Evolutionary conservation across 2,329 filamentous ascomycete genomes (phyloP).

Genomic region (Rosellinia necatrix): DNA sequence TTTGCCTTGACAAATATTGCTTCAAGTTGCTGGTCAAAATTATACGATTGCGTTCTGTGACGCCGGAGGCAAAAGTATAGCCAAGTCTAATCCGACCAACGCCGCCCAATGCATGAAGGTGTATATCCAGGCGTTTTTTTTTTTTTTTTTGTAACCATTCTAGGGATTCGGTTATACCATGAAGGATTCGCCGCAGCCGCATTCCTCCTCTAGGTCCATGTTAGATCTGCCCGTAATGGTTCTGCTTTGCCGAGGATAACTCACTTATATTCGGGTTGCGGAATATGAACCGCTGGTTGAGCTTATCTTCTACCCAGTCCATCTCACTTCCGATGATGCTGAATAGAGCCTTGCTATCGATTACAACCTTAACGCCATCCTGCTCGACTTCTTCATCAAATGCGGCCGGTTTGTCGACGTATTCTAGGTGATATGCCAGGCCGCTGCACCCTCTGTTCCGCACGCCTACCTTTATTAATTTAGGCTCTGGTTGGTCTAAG

Average conservation of each 20-base stretch:
- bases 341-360: conserved; percentile 96
- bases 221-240: conserved; percentile 37
- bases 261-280: conserved; percentile 97
- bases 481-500: conserved; percentile 83
- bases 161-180: conserved; percentile 63
- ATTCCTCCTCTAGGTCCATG: conserved; percentile 78
- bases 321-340: conserved; percentile 99
- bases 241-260: conserved; percentile 45
- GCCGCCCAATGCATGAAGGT: conserved; percentile 36
- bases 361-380: conserved; percentile 92
- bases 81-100: conserved; percentile 28
- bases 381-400: conserved; percentile 96
- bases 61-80: conserved; percentile 1
- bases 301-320: conserved; percentile 97
- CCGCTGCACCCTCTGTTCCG: conserved; percentile 94
- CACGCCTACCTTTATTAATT: conserved; percentile 92
- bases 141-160: conserved; percentile 7
- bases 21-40: conserved; percentile 3
- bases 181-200: conserved; percentile 95
- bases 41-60: not conserved
- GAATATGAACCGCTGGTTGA: conserved; percentile 91
- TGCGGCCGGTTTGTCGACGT: conserved; percentile 83
- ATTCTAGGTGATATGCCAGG: conserved; percentile 90
- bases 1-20: not conserved
- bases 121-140: conserved; percentile 13